Conservation (phyloP, 352 stramenopile genomes). For the Globisporangium heterothallicum region DNA sequence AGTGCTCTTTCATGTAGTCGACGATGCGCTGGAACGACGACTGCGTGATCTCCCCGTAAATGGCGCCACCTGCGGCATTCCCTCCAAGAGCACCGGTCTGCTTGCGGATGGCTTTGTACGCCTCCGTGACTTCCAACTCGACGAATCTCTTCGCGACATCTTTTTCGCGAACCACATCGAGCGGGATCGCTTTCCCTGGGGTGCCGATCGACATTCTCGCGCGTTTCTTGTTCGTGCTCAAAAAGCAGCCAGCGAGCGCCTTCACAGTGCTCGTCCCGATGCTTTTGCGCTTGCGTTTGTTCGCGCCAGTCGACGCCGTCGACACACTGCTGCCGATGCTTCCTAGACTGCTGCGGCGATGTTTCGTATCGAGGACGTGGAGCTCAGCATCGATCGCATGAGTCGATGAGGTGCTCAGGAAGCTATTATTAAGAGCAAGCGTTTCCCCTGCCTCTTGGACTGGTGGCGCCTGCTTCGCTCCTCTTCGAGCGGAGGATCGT, state of each 20-base stretch:
- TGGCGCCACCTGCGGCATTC: constrained; percentile 93
- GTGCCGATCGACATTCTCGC: constrained; percentile 55
- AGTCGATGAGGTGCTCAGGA: background rate
- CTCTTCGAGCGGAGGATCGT: background rate
- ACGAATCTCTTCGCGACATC: constrained; percentile 75
- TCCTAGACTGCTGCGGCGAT: constrained; percentile 10
- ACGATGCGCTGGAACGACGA: constrained; percentile 96
- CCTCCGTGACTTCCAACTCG: constrained; percentile 77
- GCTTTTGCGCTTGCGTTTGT: constrained; percentile 57
- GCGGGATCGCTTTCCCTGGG: constrained; percentile 66
- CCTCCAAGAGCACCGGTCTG: constrained; percentile 92
- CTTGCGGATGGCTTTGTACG: constrained; percentile 93
- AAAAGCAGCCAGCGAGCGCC: constrained; percentile 12
- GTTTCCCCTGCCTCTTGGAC: background rate
- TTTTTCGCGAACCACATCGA: constrained; percentile 45
- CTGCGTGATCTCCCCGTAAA: constrained; percentile 98
- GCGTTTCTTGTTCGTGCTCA: constrained; percentile 47
- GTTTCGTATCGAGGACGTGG: constrained; percentile 11
- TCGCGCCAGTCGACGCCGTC: constrained; percentile 7
- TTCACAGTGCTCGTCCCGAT: constrained; percentile 22
- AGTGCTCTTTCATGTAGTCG: constrained; percentile 92
- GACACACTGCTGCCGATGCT: constrained; percentile 6
- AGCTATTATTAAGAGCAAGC: constrained; percentile 15
- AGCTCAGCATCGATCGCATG: constrained; percentile 9
- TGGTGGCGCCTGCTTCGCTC: background rate